Evolutionary conservation across 371 early-diverging fungal species (phyloP).

Genomic region (Mucor velutinosus): DNA sequence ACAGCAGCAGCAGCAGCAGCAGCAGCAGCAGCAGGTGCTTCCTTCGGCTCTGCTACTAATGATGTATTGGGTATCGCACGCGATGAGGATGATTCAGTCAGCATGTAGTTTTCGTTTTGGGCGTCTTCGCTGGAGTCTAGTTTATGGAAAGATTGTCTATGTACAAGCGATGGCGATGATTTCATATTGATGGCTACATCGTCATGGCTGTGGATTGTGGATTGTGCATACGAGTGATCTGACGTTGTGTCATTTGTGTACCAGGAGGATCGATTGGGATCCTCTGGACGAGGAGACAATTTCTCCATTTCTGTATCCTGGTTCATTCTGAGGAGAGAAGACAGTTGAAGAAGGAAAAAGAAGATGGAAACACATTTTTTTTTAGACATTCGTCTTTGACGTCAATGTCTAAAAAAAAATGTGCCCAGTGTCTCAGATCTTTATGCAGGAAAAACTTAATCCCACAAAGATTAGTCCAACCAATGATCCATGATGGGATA

Average conservation of each 20-base stretch:
- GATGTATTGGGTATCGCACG: not conserved
- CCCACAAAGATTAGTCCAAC: not conserved
- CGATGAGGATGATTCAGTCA: not conserved
- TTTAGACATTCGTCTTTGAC: not conserved
- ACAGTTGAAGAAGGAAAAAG: not conserved
- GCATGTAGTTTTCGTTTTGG: not conserved
- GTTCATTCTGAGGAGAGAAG: not conserved
- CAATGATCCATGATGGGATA: not conserved
- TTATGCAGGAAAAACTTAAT: conserved; percentile 4
- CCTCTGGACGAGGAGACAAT: not conserved
- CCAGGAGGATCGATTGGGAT: conserved; percentile 5
- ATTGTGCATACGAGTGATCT: not conserved
- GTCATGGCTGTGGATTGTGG: not conserved
- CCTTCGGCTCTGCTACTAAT: not conserved
- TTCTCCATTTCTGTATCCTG: not conserved
- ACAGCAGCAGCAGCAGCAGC: not conserved
- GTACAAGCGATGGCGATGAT: not conserved
- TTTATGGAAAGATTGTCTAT: not conserved
- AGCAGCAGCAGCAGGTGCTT: not conserved
- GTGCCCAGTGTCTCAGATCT: not conserved
- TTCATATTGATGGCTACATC: not conserved
- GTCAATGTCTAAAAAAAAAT: not conserved
- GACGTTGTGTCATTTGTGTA: not conserved
- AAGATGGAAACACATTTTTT: not conserved
- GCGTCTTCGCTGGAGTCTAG: not conserved